A percentile compares a stretch with the other conserved stretches of the same genome.
Evolutionary conservation across 2,329 filamentous ascomycete genomes (phyloP).

Genomic region (Sphaerulina musiva): DNA sequence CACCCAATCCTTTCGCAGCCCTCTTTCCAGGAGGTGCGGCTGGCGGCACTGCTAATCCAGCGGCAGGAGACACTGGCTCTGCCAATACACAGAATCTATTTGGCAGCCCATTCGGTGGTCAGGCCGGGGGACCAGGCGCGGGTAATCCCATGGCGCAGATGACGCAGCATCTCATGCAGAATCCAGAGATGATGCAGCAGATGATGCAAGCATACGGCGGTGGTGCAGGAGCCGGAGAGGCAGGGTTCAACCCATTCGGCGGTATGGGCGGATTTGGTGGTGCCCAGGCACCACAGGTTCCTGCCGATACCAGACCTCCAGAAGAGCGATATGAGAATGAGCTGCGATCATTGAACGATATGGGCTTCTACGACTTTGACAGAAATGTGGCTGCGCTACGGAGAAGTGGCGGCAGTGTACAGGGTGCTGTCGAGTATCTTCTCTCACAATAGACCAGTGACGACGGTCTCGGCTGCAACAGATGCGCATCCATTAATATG

Average conservation of each 20-base stretch:
- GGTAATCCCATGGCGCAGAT: constrained; percentile 45
- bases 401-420: constrained; percentile 85
- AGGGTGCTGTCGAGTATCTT: constrained; percentile 78
- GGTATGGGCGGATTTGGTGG: constrained; percentile 32
- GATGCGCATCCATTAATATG: background rate
- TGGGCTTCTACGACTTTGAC: constrained; percentile 98
- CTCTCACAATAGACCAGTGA: constrained; percentile 25
- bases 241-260: constrained; percentile 42
- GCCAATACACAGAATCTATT: background rate
- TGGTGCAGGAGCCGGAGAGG: constrained; percentile 33
- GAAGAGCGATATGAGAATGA: constrained; percentile 91
- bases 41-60: constrained; percentile 29
- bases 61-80: constrained; percentile 29
- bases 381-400: constrained; percentile 81
- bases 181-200: constrained; percentile 52
- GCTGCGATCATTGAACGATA: constrained; percentile 88
- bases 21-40: constrained; percentile 43
- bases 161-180: constrained; percentile 47
- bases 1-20: constrained; percentile 55
- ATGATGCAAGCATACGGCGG: constrained; percentile 51
- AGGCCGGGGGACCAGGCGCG: constrained; percentile 38
- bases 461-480: background rate
- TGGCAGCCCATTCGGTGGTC: constrained; percentile 61
- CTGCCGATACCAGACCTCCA: constrained; percentile 76
- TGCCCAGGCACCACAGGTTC: constrained; percentile 43